Percentiles rank a stretch among this genome's conserved stretches.
Evolutionary conservation across 192 early-diverging fungal species (phyloP).

Genomic region (Coemansia sp.): DNA sequence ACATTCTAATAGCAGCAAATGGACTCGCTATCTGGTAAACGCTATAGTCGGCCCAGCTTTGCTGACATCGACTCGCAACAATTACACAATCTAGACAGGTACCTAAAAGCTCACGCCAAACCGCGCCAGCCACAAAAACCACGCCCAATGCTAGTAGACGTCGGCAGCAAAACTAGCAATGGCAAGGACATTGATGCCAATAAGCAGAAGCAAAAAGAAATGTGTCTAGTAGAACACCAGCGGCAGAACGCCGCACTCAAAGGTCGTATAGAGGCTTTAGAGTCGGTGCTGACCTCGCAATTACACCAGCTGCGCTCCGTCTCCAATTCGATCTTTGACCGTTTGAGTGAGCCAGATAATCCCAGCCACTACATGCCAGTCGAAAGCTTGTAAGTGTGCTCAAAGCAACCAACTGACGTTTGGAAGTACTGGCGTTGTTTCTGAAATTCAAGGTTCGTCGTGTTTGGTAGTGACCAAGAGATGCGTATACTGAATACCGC

Average conservation of each 20-base stretch:
- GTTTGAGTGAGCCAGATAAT: not conserved
- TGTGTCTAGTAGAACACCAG: not conserved
- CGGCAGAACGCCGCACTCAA: not conserved
- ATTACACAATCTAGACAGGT: not conserved
- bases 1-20: not conserved
- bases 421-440: not conserved
- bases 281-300: not conserved
- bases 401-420: not conserved
- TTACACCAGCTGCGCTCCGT: not conserved
- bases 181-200: not conserved
- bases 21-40: not conserved
- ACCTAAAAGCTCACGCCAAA: not conserved
- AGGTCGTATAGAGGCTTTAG: not conserved
- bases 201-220: not conserved
- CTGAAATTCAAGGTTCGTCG: not conserved
- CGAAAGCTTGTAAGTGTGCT: slow-evolving; percentile 1
- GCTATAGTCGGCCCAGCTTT: not conserved
- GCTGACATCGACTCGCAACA: not conserved
- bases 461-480: slow-evolving; percentile 3
- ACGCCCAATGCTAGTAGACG: not conserved
- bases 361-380: not conserved
- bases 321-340: not conserved
- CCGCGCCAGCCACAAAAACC: not conserved
- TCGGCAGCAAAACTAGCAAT: not conserved
- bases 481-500: not conserved